These are phyloP conservation scores for Lunularia cruciata DNA, from an alignment of 225 moss, liverwort and hornwort genomes.

Conservation along the genomic window DNA sequence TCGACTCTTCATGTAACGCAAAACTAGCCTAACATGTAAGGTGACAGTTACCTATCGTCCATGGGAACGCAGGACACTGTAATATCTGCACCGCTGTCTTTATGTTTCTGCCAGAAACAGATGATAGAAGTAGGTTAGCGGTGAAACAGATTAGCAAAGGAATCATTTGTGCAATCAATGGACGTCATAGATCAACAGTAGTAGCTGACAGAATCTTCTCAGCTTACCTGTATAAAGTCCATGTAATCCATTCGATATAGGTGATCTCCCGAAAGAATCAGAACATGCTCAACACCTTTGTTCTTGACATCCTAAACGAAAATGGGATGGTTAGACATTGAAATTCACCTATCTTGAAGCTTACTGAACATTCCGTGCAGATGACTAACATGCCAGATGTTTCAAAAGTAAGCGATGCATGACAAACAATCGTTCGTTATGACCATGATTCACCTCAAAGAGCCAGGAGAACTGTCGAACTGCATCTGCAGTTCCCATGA, in stretches of 20 bases:
- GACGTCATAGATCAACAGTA: too few species aligned
- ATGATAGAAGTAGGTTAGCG: too few species aligned
- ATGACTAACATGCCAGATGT: too few species aligned
- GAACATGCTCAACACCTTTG: constrained; percentile 75
- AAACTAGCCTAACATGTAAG: background rate
- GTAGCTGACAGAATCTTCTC: background rate
- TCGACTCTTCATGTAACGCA: background rate
- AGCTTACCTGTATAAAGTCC: constrained; percentile 86
- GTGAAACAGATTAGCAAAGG: too few species aligned
- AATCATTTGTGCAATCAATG: too few species aligned
- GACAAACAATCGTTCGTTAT: too few species aligned
- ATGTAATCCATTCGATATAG: constrained; percentile 98
- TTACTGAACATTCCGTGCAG: too few species aligned
- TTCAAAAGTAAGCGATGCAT: too few species aligned
- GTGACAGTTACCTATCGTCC: constrained; percentile 77
- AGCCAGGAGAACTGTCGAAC: constrained; percentile 94
- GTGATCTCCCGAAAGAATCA: constrained; percentile 90
- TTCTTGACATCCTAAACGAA: constrained; percentile 76
- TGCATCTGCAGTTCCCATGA: constrained; percentile 88
- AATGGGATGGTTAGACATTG: background rate
- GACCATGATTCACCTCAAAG: constrained; percentile 66
- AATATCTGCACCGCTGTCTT: constrained; percentile 78
- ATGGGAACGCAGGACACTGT: constrained; percentile 86
- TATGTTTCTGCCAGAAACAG: constrained; percentile 66
- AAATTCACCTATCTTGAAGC: too few species aligned